These are phyloP conservation scores for Talaromyces piceae DNA, from an alignment of 2,329 filamentous ascomycete species.

Conservation along the genomic window DNA sequence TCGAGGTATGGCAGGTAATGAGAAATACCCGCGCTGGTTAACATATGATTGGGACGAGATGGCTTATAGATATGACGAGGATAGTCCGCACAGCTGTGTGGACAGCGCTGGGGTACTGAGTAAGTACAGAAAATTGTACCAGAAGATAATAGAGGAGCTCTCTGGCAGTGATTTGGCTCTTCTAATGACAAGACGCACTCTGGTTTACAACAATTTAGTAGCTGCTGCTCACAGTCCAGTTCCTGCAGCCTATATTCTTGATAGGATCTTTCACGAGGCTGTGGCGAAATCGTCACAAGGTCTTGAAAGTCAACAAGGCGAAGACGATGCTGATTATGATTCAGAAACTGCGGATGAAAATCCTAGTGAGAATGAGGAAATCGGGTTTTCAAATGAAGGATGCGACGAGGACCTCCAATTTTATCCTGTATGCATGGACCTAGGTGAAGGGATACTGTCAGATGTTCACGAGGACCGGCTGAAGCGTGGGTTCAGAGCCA, in stretches of 20 bases:
- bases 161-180: not conserved
- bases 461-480: not conserved
- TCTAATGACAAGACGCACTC: not conserved
- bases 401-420: not conserved
- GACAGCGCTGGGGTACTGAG: not conserved
- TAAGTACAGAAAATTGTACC: not conserved
- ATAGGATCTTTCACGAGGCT: not conserved
- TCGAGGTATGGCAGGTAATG: constrained; percentile 8
- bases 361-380: not conserved
- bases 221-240: not conserved
- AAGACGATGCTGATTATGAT: not conserved
- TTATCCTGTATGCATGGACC: not conserved
- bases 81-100: not conserved
- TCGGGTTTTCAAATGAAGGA: not conserved
- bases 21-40: constrained; percentile 11
- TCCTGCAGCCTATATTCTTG: not conserved
- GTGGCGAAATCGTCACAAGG: not conserved
- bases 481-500: not conserved
- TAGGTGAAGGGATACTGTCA: not conserved
- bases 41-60: constrained; percentile 9
- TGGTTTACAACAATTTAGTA: not conserved
- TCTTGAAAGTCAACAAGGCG: not conserved
- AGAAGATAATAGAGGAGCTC: not conserved
- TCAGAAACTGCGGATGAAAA: not conserved
- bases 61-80: not conserved